Evolutionary conservation across 805 yeast species (phyloP).

Genomic region (Zygotorulaspora sp.): DNA sequence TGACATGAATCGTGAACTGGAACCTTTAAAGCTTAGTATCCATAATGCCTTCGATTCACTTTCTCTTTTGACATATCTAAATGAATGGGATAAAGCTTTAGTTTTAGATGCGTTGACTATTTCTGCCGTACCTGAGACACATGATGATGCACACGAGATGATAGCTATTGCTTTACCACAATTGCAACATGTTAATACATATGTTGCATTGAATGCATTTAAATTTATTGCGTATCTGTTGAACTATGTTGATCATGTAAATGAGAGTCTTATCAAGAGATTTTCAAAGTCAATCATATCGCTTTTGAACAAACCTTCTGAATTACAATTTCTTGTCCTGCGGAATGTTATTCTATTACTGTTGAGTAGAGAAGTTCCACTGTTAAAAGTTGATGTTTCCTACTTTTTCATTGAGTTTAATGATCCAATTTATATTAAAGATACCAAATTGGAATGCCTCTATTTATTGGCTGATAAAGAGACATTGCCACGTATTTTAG

Average conservation of each 20-base stretch:
- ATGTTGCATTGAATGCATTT: conserved; percentile 74
- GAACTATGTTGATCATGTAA: conserved; percentile 61
- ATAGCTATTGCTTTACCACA: conserved; percentile 65
- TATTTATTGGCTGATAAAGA: conserved; percentile 66
- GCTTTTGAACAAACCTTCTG: conserved; percentile 69
- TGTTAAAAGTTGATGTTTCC: conserved; percentile 56
- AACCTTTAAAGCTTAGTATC: conserved; percentile 38
- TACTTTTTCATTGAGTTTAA: conserved; percentile 77
- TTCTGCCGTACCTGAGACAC: conserved; percentile 64
- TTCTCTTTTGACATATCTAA: conserved; percentile 34
- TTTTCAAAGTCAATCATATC: conserved; percentile 67
- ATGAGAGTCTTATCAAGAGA: conserved; percentile 53
- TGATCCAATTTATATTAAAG: conserved; percentile 85
- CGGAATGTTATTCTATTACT: conserved; percentile 75
- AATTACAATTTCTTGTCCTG: conserved; percentile 75
- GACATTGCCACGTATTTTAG: conserved; percentile 57
- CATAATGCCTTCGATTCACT: conserved; percentile 38
- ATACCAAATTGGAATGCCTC: conserved; percentile 83
- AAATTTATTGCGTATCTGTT: conserved; percentile 66
- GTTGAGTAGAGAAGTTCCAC: conserved; percentile 59
- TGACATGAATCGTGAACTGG: conserved; percentile 38
- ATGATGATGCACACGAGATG: conserved; percentile 60
- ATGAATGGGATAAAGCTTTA: conserved; percentile 72
- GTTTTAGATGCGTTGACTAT: conserved; percentile 57
- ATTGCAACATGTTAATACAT: conserved; percentile 72